Evolutionary conservation across 2,329 filamentous ascomycete genomes (phyloP).

Genomic region (Penicillium sp.): DNA sequence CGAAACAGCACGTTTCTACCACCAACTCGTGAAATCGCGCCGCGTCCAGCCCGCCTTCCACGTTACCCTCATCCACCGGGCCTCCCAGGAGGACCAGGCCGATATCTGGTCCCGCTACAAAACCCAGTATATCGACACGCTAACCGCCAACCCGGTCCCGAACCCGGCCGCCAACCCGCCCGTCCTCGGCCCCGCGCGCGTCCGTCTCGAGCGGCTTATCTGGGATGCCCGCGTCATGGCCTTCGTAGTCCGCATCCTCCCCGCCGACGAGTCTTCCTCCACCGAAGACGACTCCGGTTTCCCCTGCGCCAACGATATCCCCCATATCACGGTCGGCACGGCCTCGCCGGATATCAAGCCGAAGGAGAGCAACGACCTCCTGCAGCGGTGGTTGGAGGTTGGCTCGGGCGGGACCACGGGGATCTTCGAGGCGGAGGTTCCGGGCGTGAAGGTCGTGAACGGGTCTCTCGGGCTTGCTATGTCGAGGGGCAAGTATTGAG

Average conservation of each 20-base stretch:
- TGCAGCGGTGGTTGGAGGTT: slow-evolving; percentile 69
- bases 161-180: slow-evolving; percentile 30
- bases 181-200: slow-evolving; percentile 36
- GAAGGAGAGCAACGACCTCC: slow-evolving; percentile 85
- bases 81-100: slow-evolving; percentile 57
- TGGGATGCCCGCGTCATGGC: slow-evolving; percentile 89
- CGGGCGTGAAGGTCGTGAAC: slow-evolving; percentile 55
- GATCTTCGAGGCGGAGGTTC: slow-evolving; percentile 55
- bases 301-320: slow-evolving; percentile 71
- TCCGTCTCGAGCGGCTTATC: slow-evolving; percentile 66
- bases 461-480: slow-evolving; percentile 55
- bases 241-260: slow-evolving; percentile 70
- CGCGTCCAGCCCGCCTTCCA: slow-evolving; percentile 86
- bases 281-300: slow-evolving; percentile 47
- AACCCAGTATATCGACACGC: slow-evolving; percentile 52
- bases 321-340: slow-evolving; percentile 90
- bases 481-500: slow-evolving; percentile 25
- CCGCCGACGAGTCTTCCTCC: slow-evolving; percentile 33
- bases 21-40: slow-evolving; percentile 66
- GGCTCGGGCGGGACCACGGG: slow-evolving; percentile 52
- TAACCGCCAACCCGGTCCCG: slow-evolving; percentile 28
- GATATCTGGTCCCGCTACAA: slow-evolving; percentile 74
- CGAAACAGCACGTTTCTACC: slow-evolving; percentile 65
- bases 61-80: slow-evolving; percentile 86
- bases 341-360: slow-evolving; percentile 73